Base-by-base conservation (phyloP, 2,329 filamentous ascomycete species). In the Hypoxylon sp. region DNA sequence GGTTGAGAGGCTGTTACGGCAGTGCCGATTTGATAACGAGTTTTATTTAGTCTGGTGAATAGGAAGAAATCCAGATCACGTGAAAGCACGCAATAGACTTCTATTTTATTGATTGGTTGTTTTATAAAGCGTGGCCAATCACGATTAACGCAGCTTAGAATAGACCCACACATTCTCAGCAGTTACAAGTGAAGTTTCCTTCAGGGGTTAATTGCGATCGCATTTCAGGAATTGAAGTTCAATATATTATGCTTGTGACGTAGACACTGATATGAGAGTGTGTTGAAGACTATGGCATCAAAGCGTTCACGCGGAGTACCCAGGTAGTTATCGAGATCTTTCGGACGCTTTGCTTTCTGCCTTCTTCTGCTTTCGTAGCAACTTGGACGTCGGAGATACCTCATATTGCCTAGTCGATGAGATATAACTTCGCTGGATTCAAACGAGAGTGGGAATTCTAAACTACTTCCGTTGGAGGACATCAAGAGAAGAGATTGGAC, bases 31-130 rank as follows among this genome's bases (percentile, higher is more conserved):
- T 65, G 30, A 23, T 50, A 46, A 41, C 13, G 49, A 51, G 30
- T 58, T 67, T 63, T 60, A 36, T 55, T 56, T 32, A 23, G 23
- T 5, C 23, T 25, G 23, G 9, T 30, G 28, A 41, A 28, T 34
- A 23, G 38, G 48, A 60, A 58, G 49, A 65, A 59, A 48, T 41
- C n/a, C 11, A 17, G 34, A 38, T 69, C 67, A 69, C 67, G 67
- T 69, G 67, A 67, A 69, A 69, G 56, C 67, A 69, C 67, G 67
- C 57, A 61, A 69, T 69, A 41, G 13, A 58, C 9, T 7, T 49
- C 23, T 41, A 25, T 23, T n/a, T 19, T 21, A 23, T 34, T 34
- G 10, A 55, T 64, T 52, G 34, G 43, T 41, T 59, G 46, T 45
- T 68, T 56, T 11, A 30, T 46, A 34, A 56, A 55, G 21, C 34